Evolutionary conservation across 495 filamentous ascomycete species (phyloP).

Genomic region (Podospora sp.): DNA sequence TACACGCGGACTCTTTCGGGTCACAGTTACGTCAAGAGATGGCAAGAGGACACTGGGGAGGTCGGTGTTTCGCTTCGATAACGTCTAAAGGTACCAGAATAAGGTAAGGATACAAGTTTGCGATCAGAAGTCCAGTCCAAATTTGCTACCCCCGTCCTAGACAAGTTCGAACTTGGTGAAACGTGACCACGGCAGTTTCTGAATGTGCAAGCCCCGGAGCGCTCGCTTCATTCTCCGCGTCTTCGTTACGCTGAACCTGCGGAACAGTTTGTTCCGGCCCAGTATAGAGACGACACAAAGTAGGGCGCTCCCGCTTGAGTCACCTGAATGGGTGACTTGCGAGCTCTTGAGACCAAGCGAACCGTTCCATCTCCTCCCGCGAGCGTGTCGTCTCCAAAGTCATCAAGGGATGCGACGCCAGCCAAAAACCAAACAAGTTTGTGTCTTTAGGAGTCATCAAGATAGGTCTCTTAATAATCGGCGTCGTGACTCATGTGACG

Average conservation of each 20-base stretch:
- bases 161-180: conserved; percentile 12
- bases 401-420: not conserved
- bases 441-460: conserved; percentile 3
- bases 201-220: conserved; percentile 11
- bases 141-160: conserved; percentile 1
- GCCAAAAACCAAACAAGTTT: not conserved
- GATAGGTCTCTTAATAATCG: conserved; percentile 1
- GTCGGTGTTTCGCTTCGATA: no score
- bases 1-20: no score
- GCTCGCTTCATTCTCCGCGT: not conserved
- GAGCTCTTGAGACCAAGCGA: conserved; percentile 1
- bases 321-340: conserved; percentile 9
- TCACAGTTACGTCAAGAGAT: no score
- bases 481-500: conserved; percentile 1
- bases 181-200: not conserved
- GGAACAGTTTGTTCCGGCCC: conserved; percentile 4
- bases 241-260: conserved; percentile 3
- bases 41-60: no score
- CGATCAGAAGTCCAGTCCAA: no score
- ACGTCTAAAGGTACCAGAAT: no score
- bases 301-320: conserved; percentile 5
- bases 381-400: not conserved
- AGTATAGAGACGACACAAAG: conserved; percentile 6
- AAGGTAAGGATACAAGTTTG: no score
- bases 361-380: not conserved